These are phyloP conservation scores for Fusarium domesticum DNA, from an alignment of 2,329 filamentous ascomycete genomes.

Conservation along the genomic window DNA sequence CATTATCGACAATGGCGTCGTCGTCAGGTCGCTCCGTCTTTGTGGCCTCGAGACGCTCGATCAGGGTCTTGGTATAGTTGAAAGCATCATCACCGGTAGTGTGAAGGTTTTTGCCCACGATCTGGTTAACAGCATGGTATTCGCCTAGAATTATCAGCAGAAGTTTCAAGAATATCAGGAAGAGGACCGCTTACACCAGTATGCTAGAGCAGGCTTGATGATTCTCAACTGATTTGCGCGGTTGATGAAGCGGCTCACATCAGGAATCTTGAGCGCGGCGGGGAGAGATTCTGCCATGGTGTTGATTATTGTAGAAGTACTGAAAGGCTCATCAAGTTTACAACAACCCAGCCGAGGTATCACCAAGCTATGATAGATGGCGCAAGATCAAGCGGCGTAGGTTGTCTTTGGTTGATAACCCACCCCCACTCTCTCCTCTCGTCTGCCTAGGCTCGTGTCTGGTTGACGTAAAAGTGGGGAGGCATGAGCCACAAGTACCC, in stretches of 20 bases:
- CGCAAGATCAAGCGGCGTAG: conserved; percentile 10
- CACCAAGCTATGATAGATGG: conserved; percentile 10
- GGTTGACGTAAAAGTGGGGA: conserved; percentile 16
- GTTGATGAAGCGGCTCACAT: conserved; percentile 79
- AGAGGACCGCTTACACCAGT: conserved; percentile 73
- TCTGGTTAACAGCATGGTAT: conserved; percentile 91
- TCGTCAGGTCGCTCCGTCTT: conserved; percentile 66
- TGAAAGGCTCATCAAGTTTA: not conserved
- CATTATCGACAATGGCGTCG: conserved; percentile 81
- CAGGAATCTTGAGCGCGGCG: conserved; percentile 65
- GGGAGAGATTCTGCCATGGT: conserved; percentile 61
- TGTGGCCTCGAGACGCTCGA: conserved; percentile 79
- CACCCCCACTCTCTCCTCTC: conserved; percentile 15
- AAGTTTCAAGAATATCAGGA: not conserved
- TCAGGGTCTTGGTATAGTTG: conserved; percentile 75
- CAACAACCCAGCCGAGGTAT: not conserved
- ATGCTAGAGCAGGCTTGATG: conserved; percentile 83
- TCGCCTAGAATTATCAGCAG: conserved; percentile 56
- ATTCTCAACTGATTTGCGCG: conserved; percentile 81
- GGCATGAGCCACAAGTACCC: not conserved
- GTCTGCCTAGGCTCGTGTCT: conserved; percentile 6
- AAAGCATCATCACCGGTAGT: conserved; percentile 73
- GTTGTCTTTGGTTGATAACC: not conserved
- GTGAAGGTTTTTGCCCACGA: conserved; percentile 78
- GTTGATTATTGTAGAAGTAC: not conserved